These are phyloP conservation scores for Ceratocystis ficicola DNA, from an alignment of 2,329 filamentous ascomycete genomes.

Conservation along the genomic window DNA sequence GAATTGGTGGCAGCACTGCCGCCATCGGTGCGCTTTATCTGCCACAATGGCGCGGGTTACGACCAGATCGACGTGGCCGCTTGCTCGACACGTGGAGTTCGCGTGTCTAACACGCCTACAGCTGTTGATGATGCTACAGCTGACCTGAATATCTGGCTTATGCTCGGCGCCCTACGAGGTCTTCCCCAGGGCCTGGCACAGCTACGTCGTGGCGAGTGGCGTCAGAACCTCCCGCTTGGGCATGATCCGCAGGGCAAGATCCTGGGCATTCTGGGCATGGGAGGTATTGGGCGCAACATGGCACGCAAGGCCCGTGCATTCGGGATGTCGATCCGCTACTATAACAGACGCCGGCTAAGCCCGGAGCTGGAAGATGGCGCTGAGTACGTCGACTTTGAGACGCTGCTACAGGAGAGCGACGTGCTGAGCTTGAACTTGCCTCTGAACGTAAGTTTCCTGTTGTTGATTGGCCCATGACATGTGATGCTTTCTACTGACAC, in stretches of 20 bases:
- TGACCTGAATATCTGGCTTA: conserved; percentile 67
- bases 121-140: conserved; percentile 75
- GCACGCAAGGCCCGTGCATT: conserved; percentile 63
- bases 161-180: conserved; percentile 66
- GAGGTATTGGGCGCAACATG: conserved; percentile 68
- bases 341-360: conserved; percentile 54
- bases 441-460: conserved; percentile 53
- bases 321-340: conserved; percentile 62
- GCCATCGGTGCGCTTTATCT: conserved; percentile 43
- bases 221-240: conserved; percentile 49
- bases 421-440: conserved; percentile 71
- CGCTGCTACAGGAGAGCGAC: conserved; percentile 56
- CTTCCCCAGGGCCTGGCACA: conserved; percentile 54
- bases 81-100: conserved; percentile 53
- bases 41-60: conserved; percentile 66
- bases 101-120: conserved; percentile 69
- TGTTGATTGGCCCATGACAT: background rate
- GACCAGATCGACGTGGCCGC: conserved; percentile 66
- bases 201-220: conserved; percentile 56
- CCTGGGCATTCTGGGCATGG: conserved; percentile 75
- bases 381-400: conserved; percentile 61
- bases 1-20: conserved; percentile 53
- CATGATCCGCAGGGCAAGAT: conserved; percentile 69
- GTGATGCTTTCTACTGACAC: background rate
- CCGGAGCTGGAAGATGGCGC: conserved; percentile 46